Evolutionary conservation across 495 filamentous ascomycete genomes (phyloP).

Genomic region (Neurospora discreta): DNA sequence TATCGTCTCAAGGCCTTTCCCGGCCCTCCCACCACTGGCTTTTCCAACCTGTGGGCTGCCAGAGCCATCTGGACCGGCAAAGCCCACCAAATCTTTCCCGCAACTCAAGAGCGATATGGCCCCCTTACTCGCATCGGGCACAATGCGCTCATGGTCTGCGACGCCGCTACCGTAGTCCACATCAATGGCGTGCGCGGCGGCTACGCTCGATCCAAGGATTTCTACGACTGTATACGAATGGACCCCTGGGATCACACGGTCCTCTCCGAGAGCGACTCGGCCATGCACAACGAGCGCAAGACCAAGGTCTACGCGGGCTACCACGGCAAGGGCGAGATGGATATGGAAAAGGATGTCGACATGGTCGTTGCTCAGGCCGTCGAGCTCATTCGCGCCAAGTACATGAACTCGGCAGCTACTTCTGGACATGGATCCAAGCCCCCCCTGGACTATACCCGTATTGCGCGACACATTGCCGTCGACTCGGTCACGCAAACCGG

Average conservation of each 20-base stretch:
- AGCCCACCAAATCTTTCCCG: neutral
- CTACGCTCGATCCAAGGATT: neutral
- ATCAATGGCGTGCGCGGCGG: slow-evolving; percentile 15
- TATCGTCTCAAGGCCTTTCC: slow-evolving; percentile 13
- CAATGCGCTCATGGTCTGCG: slow-evolving; percentile 16
- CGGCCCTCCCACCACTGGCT: slow-evolving; percentile 8
- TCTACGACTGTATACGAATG: neutral
- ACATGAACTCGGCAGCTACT: slow-evolving; percentile 21
- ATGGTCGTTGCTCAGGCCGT: neutral
- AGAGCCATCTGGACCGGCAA: neutral
- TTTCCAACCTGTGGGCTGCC: slow-evolving; percentile 12
- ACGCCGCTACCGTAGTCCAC: slow-evolving; percentile 16
- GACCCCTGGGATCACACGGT: slow-evolving; percentile 9
- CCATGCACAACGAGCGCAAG: slow-evolving; percentile 21
- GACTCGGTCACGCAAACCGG: slow-evolving; percentile 36
- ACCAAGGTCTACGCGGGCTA: slow-evolving; percentile 27
- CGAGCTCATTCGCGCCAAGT: neutral
- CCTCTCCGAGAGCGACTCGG: slow-evolving; percentile 23
- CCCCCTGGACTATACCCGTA: neutral
- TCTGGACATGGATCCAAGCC: slow-evolving; percentile 19
- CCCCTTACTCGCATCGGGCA: slow-evolving; percentile 33
- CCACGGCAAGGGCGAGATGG: slow-evolving; percentile 32
- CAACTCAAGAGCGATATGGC: slow-evolving; percentile 29
- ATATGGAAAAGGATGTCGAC: slow-evolving; percentile 31
- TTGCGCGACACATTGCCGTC: slow-evolving; percentile 10